These are phyloP conservation scores for Lichina pygmaea DNA, from an alignment of 495 filamentous ascomycete species.

Conservation along the genomic window DNA sequence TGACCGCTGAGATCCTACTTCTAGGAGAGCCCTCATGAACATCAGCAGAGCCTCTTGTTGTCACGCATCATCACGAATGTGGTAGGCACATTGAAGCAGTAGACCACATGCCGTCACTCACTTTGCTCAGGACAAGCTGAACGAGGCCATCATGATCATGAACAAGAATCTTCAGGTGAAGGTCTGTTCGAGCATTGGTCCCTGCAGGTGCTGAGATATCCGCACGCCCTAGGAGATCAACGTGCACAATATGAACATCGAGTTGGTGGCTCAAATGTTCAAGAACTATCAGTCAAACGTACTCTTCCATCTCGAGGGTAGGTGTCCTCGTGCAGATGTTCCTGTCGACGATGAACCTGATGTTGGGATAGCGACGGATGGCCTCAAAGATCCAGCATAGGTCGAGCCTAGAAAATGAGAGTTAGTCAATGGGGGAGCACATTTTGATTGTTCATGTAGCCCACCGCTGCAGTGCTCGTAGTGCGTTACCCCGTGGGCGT, in stretches of 20 bases:
- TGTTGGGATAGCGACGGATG: slow-evolving; percentile 41
- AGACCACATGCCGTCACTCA: no score
- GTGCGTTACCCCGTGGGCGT: no score
- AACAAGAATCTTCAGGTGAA: slow-evolving; percentile 71
- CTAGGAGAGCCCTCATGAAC: slow-evolving; percentile 90
- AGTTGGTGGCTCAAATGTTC: slow-evolving; percentile 97
- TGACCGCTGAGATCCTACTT: neutral
- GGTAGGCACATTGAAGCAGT: slow-evolving; percentile 20
- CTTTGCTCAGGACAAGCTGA: slow-evolving; percentile 64
- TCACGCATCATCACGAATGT: slow-evolving; percentile 95
- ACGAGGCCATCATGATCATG: slow-evolving; percentile 74
- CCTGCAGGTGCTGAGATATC: neutral
- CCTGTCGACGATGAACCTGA: neutral
- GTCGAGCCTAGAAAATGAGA: slow-evolving; percentile 2
- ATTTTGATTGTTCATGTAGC: no score
- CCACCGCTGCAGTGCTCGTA: no score
- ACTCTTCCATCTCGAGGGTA: slow-evolving; percentile 90
- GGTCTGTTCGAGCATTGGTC: no score
- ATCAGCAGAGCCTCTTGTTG: slow-evolving; percentile 80
- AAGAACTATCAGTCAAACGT: slow-evolving; percentile 99
- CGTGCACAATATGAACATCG: slow-evolving; percentile 92
- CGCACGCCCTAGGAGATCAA: slow-evolving; percentile 53
- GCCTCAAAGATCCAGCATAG: slow-evolving; percentile 51
- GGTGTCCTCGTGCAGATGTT: slow-evolving; percentile 1
- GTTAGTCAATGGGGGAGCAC: no score